Conservation (phyloP, 345 rosid genomes). For the Eucalyptus regnans region DNA sequence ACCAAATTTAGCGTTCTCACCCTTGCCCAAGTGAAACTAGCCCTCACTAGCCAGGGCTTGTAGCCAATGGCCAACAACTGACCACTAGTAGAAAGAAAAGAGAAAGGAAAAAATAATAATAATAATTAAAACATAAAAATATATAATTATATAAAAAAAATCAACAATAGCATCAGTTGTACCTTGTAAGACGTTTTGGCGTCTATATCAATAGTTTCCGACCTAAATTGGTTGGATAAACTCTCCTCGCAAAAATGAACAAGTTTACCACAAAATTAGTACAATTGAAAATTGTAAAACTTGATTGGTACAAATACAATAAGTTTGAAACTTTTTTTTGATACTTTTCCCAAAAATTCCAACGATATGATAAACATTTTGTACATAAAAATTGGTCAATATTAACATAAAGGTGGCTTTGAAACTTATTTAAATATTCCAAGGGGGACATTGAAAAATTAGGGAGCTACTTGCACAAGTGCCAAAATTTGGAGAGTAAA, state of each 20-base stretch:
- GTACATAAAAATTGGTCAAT: background rate
- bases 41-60: too few relatives aligned
- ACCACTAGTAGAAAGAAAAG: too few relatives aligned
- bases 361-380: background rate
- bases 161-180: accelerated
- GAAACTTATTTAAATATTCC: background rate
- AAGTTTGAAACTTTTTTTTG: accelerated
- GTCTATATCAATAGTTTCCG: accelerated
- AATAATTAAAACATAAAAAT: too few relatives aligned
- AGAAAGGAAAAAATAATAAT: accelerated
- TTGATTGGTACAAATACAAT: too few relatives aligned
- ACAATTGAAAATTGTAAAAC: accelerated
- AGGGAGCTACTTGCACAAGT: background rate
- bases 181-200: accelerated
- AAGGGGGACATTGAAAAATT: background rate
- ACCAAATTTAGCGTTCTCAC: accelerated
- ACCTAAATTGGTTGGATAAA: too few relatives aligned
- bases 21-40: accelerated
- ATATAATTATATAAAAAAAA: too few relatives aligned
- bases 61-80: too few relatives aligned
- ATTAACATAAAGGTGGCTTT: background rate
- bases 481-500: background rate
- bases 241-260: too few relatives aligned
- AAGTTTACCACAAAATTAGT: too few relatives aligned
- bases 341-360: background rate